Evolutionary conservation across 1,139 yeast species (phyloP).

Genomic region (Zygotorulaspora mrakii): DNA sequence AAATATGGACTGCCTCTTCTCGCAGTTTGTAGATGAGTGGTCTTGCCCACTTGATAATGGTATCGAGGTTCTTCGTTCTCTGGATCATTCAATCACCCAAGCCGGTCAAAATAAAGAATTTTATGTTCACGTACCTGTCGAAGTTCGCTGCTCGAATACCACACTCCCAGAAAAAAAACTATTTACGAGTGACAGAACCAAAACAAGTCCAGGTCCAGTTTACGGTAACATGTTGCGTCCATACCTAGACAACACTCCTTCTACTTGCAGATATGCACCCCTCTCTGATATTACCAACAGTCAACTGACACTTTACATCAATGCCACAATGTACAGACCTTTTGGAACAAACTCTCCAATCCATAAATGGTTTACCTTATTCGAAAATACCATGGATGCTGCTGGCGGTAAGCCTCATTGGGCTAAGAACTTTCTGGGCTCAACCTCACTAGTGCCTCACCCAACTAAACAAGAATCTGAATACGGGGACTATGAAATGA

Average conservation of each 20-base stretch:
- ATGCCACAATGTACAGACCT: constrained; percentile 96
- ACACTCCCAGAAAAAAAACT: constrained; percentile 47
- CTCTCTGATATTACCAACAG: constrained; percentile 58
- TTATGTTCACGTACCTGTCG: constrained; percentile 93
- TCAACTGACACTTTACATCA: constrained; percentile 79
- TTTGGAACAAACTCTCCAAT: constrained; percentile 72
- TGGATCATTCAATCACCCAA: constrained; percentile 55
- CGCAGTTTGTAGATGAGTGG: constrained; percentile 97
- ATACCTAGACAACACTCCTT: constrained; percentile 73
- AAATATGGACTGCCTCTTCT: constrained; percentile 92
- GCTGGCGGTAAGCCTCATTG: constrained; percentile 96
- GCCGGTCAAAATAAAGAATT: constrained; percentile 62
- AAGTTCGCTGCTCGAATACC: constrained; percentile 88
- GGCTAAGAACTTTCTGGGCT: constrained; percentile 96
- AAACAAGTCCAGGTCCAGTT: constrained; percentile 66
- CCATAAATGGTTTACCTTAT: constrained; percentile 75
- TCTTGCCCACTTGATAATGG: constrained; percentile 82
- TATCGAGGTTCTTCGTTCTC: constrained; percentile 59
- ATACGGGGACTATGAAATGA: constrained; percentile 65
- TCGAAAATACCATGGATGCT: constrained; percentile 69
- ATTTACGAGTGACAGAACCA: constrained; percentile 39
- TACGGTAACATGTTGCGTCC: constrained; percentile 84
- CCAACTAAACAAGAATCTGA: constrained; percentile 36
- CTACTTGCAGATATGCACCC: constrained; percentile 50
- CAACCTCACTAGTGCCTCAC: constrained; percentile 41